Evolutionary conservation across 495 filamentous ascomycete genomes (phyloP).

Genomic region (Neurospora sp.): DNA sequence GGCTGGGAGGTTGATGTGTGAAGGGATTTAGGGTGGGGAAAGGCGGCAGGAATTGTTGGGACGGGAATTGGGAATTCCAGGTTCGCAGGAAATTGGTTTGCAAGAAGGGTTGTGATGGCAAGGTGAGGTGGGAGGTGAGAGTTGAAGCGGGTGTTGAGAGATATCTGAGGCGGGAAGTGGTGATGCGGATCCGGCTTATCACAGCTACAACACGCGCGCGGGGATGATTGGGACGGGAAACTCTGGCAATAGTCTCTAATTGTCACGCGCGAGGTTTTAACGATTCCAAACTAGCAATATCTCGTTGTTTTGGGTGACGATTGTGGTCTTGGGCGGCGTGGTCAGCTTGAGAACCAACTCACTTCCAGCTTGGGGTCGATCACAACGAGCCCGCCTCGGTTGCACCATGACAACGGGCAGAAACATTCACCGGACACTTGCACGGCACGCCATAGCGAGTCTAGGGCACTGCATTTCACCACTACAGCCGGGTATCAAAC

Average conservation of each 20-base stretch:
- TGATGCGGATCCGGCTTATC: neutral
- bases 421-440: neutral
- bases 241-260: neutral
- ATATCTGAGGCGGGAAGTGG: neutral
- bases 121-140: neutral
- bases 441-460: neutral
- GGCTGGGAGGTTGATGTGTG: neutral
- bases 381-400: neutral
- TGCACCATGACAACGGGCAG: neutral
- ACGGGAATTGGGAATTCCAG: neutral
- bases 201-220: neutral
- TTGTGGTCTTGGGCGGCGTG: neutral
- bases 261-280: rapidly evolving
- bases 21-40: neutral
- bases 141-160: neutral
- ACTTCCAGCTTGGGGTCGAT: neutral
- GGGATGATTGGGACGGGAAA: neutral
- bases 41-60: neutral
- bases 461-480: neutral
- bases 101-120: neutral
- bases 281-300: neutral
- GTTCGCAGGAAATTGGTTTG: neutral
- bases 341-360: neutral
- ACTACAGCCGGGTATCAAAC: neutral
- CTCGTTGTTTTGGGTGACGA: neutral